Percentiles rank a stretch among this genome's conserved stretches.
Evolutionary conservation across 306 rosid genomes (phyloP).

Genomic region (barrel medic (Medicago truncatula)): MtrunA17r5.0-ANR NC_053046.1:33374001-33374500

Average conservation of each 20-base stretch:
- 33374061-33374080: too few species aligned
- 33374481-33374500: conserved; percentile 83
- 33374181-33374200: not conserved
- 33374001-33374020: too few species aligned
- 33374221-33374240: conserved; percentile 40
- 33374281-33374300: conserved; percentile 2
- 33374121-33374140: too few species aligned
- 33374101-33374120: too few species aligned
- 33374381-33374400: conserved; percentile 5
- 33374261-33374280: conserved; percentile 38
- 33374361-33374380: conserved; percentile 26
- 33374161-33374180: not conserved
- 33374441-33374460: conserved; percentile 82
- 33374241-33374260: conserved; percentile 31
- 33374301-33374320: conserved; percentile 14
- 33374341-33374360: conserved; percentile 30
- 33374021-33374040: too few species aligned
- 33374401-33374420: conserved; percentile 27
- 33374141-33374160: not conserved
- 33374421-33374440: conserved; percentile 65
- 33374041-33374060: too few species aligned
- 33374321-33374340: conserved; percentile 4
- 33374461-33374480: conserved; percentile 94
- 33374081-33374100: too few species aligned
- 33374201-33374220: not conserved